Base-by-base conservation (phyloP, 2,329 filamentous ascomycete genomes). In the Beauveria medogensis region DNA sequence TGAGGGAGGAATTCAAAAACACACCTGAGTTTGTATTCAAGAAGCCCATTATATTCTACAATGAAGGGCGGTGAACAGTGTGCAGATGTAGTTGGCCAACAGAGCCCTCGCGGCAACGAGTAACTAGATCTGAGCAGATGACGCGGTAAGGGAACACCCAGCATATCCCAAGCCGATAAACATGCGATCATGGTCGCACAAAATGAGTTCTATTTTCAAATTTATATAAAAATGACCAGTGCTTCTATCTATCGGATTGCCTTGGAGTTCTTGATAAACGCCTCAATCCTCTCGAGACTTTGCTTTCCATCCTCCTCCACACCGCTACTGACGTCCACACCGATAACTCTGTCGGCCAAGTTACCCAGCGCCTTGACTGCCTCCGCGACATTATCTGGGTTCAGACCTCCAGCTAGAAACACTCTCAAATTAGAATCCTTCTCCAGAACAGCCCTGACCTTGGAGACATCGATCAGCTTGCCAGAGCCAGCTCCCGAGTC, bases 241-340 rank as follows among this genome's bases (percentile, higher is more conserved):
- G 5, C 34, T 37, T 16, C 34, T 20, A 26, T 64, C 66, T 78
- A 82, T 69, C 78, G 74, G 62, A 83, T 77, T 37, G 75, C 73
- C 73, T 94, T 94, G 0, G 87, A 90, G 41, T 86, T 85, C 70
- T 84, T 82, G 46, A 97, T 80, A 74, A 99, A 99, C 4, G 82
- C 84, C 64, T 80, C 78, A 66, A 99, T 97, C 77, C 89, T 95
- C 20, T 85, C 83, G 61, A 93, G 68, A 73, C 87, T 89, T 74
- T 99, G 94, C 70, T 85, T 79, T 2, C 92, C 93, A 67, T 88
- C 83, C 41, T 85, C 86, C 75, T 97, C 94, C 2, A 99, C 92
- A 0, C 95, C 95, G 69, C 91, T 96, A 73, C 92, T 96, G 22
- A 96, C 91, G 77, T 99, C 94, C 3, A 99, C 89, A 2, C 88